phyloP scores from a whole-genome alignment of 257 asterid genomes.

The Verbascum thapsus region DNA sequence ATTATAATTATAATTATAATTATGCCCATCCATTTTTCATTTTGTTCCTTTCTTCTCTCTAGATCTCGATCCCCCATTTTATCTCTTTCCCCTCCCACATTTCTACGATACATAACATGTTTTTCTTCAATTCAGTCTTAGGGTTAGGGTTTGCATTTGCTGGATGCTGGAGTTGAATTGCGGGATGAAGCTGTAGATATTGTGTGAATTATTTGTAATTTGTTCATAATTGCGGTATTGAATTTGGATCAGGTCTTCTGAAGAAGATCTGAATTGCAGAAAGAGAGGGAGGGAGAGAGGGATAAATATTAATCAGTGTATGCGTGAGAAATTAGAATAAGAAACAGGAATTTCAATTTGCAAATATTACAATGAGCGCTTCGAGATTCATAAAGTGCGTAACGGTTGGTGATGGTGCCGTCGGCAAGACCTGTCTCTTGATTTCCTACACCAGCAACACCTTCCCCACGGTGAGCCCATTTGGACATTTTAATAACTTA shows the following conservation, averaged over 20 bases:
- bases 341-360: conserved; percentile 20
- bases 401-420: conserved; percentile 76
- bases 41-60: too few relatives aligned
- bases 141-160: conserved; percentile 36
- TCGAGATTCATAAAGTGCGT: conserved; percentile 74
- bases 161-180: conserved; percentile 27
- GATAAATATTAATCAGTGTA: not conserved
- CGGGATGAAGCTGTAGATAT: conserved; percentile 27
- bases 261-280: conserved; percentile 23
- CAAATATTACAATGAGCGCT: conserved; percentile 54
- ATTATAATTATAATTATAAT: too few relatives aligned
- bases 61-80: conserved; percentile 30
- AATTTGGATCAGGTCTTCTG: conserved; percentile 23
- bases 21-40: too few relatives aligned
- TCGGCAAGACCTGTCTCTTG: conserved; percentile 69
- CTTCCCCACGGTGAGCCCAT: conserved; percentile 86
- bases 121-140: conserved; percentile 19
- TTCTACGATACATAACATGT: not conserved
- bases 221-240: conserved; percentile 32
- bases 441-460: conserved; percentile 81
- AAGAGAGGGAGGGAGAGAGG: conserved; percentile 17
- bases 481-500: too few relatives aligned
- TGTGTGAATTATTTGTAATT: conserved; percentile 5
- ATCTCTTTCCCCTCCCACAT: conserved; percentile 33
- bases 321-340: not conserved